Evolutionary conservation across 1,284 basidiomycete genomes (phyloP).

Genomic region (Apiotrichum mycotoxinovorans): DNA sequence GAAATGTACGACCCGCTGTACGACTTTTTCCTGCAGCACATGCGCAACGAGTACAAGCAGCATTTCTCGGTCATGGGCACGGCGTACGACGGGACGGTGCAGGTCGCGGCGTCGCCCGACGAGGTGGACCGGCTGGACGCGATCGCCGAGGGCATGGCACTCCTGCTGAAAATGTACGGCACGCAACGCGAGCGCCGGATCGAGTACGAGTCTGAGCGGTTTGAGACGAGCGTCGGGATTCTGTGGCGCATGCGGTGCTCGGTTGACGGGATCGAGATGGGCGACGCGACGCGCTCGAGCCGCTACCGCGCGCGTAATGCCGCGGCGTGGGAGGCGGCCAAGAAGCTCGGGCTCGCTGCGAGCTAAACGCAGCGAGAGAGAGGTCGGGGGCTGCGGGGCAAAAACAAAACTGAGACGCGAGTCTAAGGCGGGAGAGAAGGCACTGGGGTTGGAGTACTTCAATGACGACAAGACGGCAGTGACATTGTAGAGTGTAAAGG

Average conservation of each 20-base stretch:
- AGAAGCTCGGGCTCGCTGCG: slow-evolving; percentile 30
- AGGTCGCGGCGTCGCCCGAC: slow-evolving; percentile 20
- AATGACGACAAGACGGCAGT: too few relatives aligned
- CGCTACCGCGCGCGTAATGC: slow-evolving; percentile 37
- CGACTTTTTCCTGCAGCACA: slow-evolving; percentile 44
- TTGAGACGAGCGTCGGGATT: slow-evolving; percentile 31
- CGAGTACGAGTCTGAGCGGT: slow-evolving; percentile 29
- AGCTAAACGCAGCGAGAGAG: neutral
- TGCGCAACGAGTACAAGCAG: slow-evolving; percentile 34
- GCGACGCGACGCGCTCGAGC: slow-evolving; percentile 32
- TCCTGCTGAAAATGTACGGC: slow-evolving; percentile 28
- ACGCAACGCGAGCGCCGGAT: slow-evolving; percentile 19
- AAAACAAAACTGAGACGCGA: too few relatives aligned
- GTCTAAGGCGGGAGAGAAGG: too few relatives aligned
- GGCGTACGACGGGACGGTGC: slow-evolving; percentile 24
- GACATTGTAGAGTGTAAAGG: too few relatives aligned
- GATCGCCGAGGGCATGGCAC: slow-evolving; percentile 28
- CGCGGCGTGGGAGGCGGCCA: slow-evolving; percentile 35
- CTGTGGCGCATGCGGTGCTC: slow-evolving; percentile 30
- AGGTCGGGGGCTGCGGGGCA: neutral
- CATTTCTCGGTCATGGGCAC: slow-evolving; percentile 27
- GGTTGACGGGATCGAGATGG: slow-evolving; percentile 38
- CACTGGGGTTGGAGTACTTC: too few relatives aligned
- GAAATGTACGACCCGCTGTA: slow-evolving; percentile 45
- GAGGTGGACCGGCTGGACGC: slow-evolving; percentile 30